These are phyloP conservation scores for Coemansia guatemalensis DNA, from an alignment of 192 early-diverging fungal genomes.

Conservation along the genomic window DNA sequence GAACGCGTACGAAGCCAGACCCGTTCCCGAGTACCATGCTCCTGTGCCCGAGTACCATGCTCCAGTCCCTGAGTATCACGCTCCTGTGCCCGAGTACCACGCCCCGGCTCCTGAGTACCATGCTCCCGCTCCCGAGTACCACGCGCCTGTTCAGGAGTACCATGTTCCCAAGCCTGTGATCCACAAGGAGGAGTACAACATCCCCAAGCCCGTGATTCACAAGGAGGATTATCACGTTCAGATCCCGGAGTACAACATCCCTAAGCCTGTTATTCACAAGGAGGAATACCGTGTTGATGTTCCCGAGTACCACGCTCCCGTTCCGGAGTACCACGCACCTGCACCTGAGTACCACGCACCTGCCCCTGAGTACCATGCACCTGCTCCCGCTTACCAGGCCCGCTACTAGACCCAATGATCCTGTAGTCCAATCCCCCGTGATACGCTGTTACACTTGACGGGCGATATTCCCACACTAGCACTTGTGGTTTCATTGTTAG, in stretches of 20 bases:
- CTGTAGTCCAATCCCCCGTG: slow-evolving; percentile 9
- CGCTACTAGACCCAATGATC: slow-evolving; percentile 1
- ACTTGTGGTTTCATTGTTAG: not conserved
- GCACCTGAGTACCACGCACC: slow-evolving; percentile 20
- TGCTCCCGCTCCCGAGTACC: slow-evolving; percentile 12
- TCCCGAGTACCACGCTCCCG: slow-evolving; percentile 4
- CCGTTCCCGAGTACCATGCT: slow-evolving; percentile 16
- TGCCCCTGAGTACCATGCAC: slow-evolving; percentile 14
- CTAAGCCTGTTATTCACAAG: no score
- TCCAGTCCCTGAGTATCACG: slow-evolving; percentile 20
- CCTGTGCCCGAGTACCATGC: slow-evolving; percentile 22
- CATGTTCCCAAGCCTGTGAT: slow-evolving; percentile 5
- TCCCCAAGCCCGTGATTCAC: slow-evolving; percentile 8
- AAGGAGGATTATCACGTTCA: slow-evolving; percentile 3
- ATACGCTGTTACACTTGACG: slow-evolving; percentile 1
- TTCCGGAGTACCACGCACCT: slow-evolving; percentile 15
- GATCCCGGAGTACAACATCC: slow-evolving; percentile 6
- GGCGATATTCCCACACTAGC: not conserved
- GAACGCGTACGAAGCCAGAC: slow-evolving; percentile 24
- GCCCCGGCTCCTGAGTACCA: slow-evolving; percentile 13
- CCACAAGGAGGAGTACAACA: slow-evolving; percentile 15
- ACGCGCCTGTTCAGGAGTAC: no score
- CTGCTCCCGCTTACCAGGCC: slow-evolving; percentile 10
- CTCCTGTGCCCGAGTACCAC: slow-evolving; percentile 14
- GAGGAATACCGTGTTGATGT: no score